Evolutionary conservation across 2,329 filamentous ascomycete species (phyloP).

Genomic region (Colletotrichum echinochloae): DNA sequence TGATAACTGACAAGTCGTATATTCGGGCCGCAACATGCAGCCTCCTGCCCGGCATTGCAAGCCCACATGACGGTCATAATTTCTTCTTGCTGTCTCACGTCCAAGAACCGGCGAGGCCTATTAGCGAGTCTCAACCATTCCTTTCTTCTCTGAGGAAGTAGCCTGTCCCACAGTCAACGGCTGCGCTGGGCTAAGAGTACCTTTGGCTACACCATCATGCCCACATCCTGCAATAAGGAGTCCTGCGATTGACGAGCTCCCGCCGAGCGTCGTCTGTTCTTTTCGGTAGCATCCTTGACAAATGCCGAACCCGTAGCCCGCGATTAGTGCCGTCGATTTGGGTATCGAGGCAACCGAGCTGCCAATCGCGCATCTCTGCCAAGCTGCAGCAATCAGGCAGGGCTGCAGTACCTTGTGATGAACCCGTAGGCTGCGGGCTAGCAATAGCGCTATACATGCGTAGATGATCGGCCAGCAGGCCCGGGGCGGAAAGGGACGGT

Average conservation of each 20-base stretch:
- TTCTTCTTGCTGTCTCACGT: constrained; percentile 32
- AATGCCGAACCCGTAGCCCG: constrained; percentile 6
- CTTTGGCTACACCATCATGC: constrained; percentile 15
- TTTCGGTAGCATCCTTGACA: constrained; percentile 7
- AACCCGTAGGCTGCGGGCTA: constrained; percentile 19
- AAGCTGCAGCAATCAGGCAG: constrained; percentile 29
- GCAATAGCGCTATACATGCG: neutral
- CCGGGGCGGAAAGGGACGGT: constrained; percentile 5
- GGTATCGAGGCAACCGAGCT: constrained; percentile 21
- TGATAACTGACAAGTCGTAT: constrained; percentile 29
- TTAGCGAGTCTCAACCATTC: constrained; percentile 1
- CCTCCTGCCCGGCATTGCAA: constrained; percentile 14
- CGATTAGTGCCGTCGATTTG: constrained; percentile 31
- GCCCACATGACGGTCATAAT: constrained; percentile 11
- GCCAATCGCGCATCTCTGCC: constrained; percentile 28
- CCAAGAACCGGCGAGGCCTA: neutral
- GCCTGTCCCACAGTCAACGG: constrained; percentile 19
- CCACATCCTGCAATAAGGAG: neutral
- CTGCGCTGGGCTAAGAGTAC: neutral
- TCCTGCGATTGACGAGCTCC: constrained; percentile 17
- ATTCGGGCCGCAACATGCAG: constrained; percentile 11
- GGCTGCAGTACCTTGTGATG: constrained; percentile 35
- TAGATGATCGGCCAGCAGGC: constrained; percentile 12
- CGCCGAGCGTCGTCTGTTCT: constrained; percentile 11
- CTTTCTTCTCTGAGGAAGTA: constrained; percentile 13